Conservation (phyloP, 306 rosid species). For the Sesbania bispinosa region DNA sequence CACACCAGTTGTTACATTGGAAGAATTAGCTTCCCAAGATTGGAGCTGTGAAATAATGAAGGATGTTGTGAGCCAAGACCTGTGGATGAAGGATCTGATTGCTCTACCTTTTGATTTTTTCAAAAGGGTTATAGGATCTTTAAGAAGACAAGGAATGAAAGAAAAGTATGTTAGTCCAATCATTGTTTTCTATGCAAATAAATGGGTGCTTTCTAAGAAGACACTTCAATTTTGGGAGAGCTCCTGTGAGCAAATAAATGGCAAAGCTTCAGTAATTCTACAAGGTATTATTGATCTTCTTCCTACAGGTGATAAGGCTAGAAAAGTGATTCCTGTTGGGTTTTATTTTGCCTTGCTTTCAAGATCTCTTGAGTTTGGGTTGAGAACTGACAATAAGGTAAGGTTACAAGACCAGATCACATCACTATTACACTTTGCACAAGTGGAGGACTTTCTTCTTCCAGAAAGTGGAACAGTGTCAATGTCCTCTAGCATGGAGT, state of each 20-base stretch:
- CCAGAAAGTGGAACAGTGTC: constrained; percentile 43
- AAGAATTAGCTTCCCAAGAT: constrained; percentile 46
- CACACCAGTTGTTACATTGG: constrained; percentile 61
- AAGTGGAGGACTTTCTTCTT: constrained; percentile 54
- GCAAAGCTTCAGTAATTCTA: constrained; percentile 41
- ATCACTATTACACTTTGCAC: constrained; percentile 58
- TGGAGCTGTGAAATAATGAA: constrained; percentile 61
- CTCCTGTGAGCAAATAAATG: constrained; percentile 34
- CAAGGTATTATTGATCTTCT: constrained; percentile 79
- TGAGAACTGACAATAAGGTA: constrained; percentile 34
- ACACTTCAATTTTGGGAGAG: constrained; percentile 46
- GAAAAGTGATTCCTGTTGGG: constrained; percentile 69
- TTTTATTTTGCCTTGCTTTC: constrained; percentile 83
- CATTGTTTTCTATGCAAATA: constrained; percentile 73
- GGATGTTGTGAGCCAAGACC: constrained; percentile 51
- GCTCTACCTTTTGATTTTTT: constrained; percentile 75
- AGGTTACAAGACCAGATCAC: constrained; percentile 63
- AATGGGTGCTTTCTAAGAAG: constrained; percentile 65
- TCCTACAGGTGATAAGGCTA: constrained; percentile 47
- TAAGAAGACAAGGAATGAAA: constrained; percentile 92
- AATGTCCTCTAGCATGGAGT: constrained; percentile 53
- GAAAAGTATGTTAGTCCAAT: constrained; percentile 74
- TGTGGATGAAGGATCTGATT: constrained; percentile 86
- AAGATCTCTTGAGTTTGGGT: constrained; percentile 55
- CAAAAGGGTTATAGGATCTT: constrained; percentile 62